Evolutionary conservation across 1,284 basidiomycete genomes (phyloP), one percentile per base, ranked within the genome.

Genomic region (Crucibulum cyathiforme): DNA sequence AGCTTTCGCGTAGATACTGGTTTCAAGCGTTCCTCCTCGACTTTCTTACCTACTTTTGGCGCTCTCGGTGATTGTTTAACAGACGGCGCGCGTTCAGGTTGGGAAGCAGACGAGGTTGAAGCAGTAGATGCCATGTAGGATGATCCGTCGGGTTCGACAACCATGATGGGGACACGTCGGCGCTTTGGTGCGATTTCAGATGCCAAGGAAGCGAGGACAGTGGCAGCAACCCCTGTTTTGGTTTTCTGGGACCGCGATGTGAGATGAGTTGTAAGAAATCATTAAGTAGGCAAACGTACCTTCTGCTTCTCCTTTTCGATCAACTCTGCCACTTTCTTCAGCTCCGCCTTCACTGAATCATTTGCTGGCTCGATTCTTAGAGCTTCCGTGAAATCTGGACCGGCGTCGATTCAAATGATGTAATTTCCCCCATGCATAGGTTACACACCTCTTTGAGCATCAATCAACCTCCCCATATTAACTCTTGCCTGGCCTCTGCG

Each of bases 131-230:
- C 45, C 7, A 60, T 34, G 13, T 12, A 49, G 47, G 36, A 13
- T 15, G 17, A 15, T 31, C 64, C 39, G 64, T 66, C 43, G 12
- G 73, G 51, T 41, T 91, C 89, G 1, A 92, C 73, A 37, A 92
- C 87, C 36, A 81, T 80, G 53, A 93, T 92, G 1, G 91, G 91
- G 9, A 93, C 80, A 19, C 90, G 84, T 45, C 90, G 81, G 36
- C 89, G 79, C 50, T 72, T 74, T 12, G 74, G 57, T 10, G 63
- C 52, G 43, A 66, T 43, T 13, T 49, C 49, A 8, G 69, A 55
- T 5, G 60, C 58, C 8, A 67, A 51, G 1, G 64, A 58, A 46
- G 67, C 46, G 15, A 59, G 43, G 36, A 61, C 46, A 1, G 64
- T 15, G 12, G 56, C 19, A 37, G 59, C 53, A 39, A 51, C 24